Percentiles rank a stretch among this genome's conserved stretches.
Evolutionary conservation across 805 yeast species (phyloP).

Genomic region (Lipomyces sp.): DNA sequence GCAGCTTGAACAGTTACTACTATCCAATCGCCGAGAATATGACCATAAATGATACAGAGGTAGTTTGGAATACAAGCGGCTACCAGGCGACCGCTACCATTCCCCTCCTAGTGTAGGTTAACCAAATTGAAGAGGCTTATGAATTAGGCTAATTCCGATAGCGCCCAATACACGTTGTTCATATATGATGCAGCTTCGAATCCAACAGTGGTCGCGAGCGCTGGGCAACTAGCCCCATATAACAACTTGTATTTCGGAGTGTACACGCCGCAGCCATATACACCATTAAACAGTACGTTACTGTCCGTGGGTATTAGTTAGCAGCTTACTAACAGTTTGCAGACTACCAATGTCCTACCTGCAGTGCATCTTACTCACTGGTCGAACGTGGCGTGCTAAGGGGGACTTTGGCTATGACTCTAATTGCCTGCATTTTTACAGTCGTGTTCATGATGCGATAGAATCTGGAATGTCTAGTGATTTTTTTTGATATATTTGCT

Average conservation of each 20-base stretch:
- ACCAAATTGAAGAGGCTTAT: neutral
- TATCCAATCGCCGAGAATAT: slow-evolving; percentile 48
- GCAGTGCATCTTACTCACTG: slow-evolving; percentile 25
- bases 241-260: slow-evolving; percentile 45
- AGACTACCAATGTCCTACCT: slow-evolving; percentile 28
- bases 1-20: slow-evolving; percentile 46
- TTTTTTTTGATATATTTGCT: neutral
- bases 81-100: slow-evolving; percentile 39
- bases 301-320: neutral
- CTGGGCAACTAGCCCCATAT: slow-evolving; percentile 47
- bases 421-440: slow-evolving; percentile 17
- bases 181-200: slow-evolving; percentile 46
- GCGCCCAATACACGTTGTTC: slow-evolving; percentile 47
- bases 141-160: slow-evolving; percentile 21
- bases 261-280: slow-evolving; percentile 48
- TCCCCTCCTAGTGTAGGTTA: slow-evolving; percentile 32
- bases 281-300: slow-evolving; percentile 34
- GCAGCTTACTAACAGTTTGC: neutral
- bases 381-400: slow-evolving; percentile 20
- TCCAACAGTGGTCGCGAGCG: slow-evolving; percentile 42
- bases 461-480: neutral
- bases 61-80: slow-evolving; percentile 48
- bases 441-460: slow-evolving; percentile 22
- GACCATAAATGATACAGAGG: slow-evolving; percentile 41
- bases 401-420: slow-evolving; percentile 15